These are phyloP conservation scores for Zanthoxylum bungeanum DNA, from an alignment of 345 rosid species.

Conservation along the genomic window DNA sequence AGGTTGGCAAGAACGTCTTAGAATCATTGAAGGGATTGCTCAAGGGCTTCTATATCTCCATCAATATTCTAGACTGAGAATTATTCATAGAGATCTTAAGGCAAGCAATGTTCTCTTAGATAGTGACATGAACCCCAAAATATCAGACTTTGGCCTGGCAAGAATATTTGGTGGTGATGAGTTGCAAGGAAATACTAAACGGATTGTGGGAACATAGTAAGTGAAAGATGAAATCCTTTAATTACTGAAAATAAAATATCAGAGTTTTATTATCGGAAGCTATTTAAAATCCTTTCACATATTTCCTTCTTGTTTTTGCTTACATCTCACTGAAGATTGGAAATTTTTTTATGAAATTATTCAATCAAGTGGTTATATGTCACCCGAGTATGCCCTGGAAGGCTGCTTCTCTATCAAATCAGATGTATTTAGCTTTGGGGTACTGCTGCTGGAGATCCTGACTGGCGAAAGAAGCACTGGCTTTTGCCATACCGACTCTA, in stretches of 20 bases:
- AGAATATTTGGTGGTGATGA: slow-evolving; percentile 43
- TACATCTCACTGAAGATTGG: neutral
- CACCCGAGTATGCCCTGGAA: slow-evolving; percentile 27
- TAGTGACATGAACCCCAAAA: slow-evolving; percentile 44
- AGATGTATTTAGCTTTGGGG: slow-evolving; percentile 10
- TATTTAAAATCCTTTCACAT: neutral
- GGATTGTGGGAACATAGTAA: slow-evolving; percentile 49
- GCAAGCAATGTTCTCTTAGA: slow-evolving; percentile 41
- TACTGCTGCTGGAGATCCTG: slow-evolving; percentile 34
- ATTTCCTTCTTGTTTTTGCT: neutral
- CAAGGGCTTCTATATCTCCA: slow-evolving; percentile 45
- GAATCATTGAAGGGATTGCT: slow-evolving; percentile 28
- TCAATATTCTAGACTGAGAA: slow-evolving; percentile 21
- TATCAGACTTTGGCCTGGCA: slow-evolving; percentile 54
- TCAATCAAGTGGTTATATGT: slow-evolving; percentile 38
- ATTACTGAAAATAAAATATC: too few relatives aligned
- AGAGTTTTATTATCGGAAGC: neutral
- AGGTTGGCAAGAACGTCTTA: slow-evolving; percentile 20
- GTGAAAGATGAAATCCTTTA: too few relatives aligned
- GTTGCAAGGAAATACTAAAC: slow-evolving; percentile 36
- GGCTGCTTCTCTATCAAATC: slow-evolving; percentile 12
- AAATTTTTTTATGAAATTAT: neutral
- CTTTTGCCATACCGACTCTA: slow-evolving; percentile 28
- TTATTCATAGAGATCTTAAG: slow-evolving; percentile 33
- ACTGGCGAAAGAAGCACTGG: slow-evolving; percentile 47